Base-by-base conservation (phyloP, 331 rosid genomes). In the Pyracantha coccinea region DNA sequence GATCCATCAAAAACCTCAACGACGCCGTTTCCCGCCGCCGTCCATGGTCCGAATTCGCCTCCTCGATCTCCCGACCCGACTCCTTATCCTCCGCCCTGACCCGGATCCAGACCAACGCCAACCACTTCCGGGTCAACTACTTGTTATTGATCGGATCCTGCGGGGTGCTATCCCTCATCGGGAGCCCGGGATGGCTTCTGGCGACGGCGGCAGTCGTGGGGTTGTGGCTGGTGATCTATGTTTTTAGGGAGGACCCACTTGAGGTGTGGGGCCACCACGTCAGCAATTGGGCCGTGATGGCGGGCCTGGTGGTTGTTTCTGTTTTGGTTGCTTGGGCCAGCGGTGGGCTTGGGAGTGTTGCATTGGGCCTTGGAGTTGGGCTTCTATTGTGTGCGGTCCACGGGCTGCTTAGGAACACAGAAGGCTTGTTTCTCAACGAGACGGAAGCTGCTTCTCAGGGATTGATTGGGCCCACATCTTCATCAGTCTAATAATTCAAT, bases 231-330 rank as follows among this genome's bases (percentile, higher is more conserved):
- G 65, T 63, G 58, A 59, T 71, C 59, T 64, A 78, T 50, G 72
- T 63, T 9, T 78, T 78, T 21, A 23, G 68, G 63, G 73, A 78
- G 53, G 81, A 71, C 72, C 77, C 76, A 32, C 69, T 78, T 19
- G 72, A 63, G 16, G 32, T 71, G n/a, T 71, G 38, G 16, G 67
- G 66, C 23, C 31, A 17, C 15, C 76, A 61, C 10, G 14, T 45
- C 7, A 32, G 76, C 1, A 55, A 69, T 50, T 23, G 58, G 70
- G 65, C 31, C 4, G 44, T 77, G 24, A 9, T 77, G 21, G 41
- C 69, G 38, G 71, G 57, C 12, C 76, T 69, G 1, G 21, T 24
- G 6, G 1, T 60, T 17, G 21, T 50, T 2, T 44, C 55, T 0
- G 5, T 77, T 16, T 1, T 20, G 21, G 27, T 24, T 20, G 8